Evolutionary conservation across 352 stramenopile species (phyloP).

Genomic region (Pythium guiyangense): DNA sequence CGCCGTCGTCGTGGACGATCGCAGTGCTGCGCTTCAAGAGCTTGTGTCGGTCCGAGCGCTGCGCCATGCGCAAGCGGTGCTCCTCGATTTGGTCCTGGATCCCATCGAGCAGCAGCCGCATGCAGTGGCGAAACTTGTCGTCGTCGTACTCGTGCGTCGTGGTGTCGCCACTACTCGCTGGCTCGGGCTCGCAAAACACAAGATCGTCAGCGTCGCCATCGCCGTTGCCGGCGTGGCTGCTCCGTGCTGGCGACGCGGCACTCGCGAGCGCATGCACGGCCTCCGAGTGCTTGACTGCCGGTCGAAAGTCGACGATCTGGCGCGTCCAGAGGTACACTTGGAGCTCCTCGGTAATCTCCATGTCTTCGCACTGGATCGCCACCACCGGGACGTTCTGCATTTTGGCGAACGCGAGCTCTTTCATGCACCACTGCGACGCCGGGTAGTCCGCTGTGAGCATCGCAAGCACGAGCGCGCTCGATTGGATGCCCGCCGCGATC

Average conservation of each 20-base stretch:
- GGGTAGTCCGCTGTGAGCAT: constrained; percentile 77
- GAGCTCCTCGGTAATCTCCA: constrained; percentile 78
- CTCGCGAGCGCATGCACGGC: neutral
- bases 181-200: neutral
- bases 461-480: constrained; percentile 65
- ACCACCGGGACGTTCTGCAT: constrained; percentile 82
- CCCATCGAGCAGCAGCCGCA: constrained; percentile 69
- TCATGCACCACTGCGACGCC: constrained; percentile 82
- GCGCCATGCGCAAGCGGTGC: constrained; percentile 43
- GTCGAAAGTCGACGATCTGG: constrained; percentile 76
- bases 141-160: constrained; percentile 42
- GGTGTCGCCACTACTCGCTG: constrained; percentile 8
- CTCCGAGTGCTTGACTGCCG: constrained; percentile 24
- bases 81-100: constrained; percentile 85
- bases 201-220: constrained; percentile 1
- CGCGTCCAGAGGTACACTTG: constrained; percentile 86
- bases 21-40: constrained; percentile 19
- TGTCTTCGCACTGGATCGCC: constrained; percentile 80
- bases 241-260: neutral
- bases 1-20: constrained; percentile 10
- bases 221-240: constrained; percentile 12
- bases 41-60: constrained; percentile 31
- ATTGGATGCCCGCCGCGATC: constrained; percentile 73
- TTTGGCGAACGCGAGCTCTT: constrained; percentile 82
- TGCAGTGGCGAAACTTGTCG: constrained; percentile 54